These are phyloP conservation scores for Maudiozyma bulderi DNA, from an alignment of 805 yeast species.

Conservation along the genomic window DNA sequence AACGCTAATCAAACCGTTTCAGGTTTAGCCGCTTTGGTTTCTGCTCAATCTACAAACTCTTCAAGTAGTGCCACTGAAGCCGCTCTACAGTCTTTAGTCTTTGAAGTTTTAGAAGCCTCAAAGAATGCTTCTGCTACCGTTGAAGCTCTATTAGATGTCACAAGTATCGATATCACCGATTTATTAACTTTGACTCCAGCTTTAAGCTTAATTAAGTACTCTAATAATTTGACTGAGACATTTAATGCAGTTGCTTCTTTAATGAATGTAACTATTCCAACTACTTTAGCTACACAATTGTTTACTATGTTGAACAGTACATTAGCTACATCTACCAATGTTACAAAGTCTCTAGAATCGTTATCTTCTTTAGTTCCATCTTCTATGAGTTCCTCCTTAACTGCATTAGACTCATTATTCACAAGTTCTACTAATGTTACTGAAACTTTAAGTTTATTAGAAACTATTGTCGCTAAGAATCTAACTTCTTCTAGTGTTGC, in stretches of 20 bases:
- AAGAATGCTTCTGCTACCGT: constrained; percentile 18
- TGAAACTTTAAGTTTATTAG: constrained; percentile 11
- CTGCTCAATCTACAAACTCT: constrained; percentile 7
- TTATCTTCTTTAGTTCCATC: constrained; percentile 12
- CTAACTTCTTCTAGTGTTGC: constrained; percentile 18
- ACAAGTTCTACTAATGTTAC: constrained; percentile 11
- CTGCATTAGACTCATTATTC: constrained; percentile 14
- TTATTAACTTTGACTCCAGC: constrained; percentile 20
- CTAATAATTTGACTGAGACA: constrained; percentile 18
- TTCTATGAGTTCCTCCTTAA: constrained; percentile 8
- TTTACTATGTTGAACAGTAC: constrained; percentile 11
- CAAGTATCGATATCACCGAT: constrained; percentile 15
- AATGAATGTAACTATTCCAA: constrained; percentile 16
- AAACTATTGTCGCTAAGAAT: constrained; percentile 13
- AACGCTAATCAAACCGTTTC: constrained; percentile 17
- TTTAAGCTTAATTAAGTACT: constrained; percentile 14
- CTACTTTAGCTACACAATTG: constrained; percentile 9
- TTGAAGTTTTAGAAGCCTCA: constrained; percentile 17
- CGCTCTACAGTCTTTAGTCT: constrained; percentile 11
- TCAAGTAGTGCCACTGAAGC: constrained; percentile 7
- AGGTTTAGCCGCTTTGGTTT: constrained; percentile 10
- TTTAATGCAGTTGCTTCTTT: constrained; percentile 13
- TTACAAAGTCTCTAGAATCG: constrained; percentile 9
- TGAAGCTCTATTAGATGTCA: constrained; percentile 17
- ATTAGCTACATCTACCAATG: constrained; percentile 1